phyloP scores from a whole-genome alignment of 352 stramenopile species.

The Phytophthora pini region DNA sequence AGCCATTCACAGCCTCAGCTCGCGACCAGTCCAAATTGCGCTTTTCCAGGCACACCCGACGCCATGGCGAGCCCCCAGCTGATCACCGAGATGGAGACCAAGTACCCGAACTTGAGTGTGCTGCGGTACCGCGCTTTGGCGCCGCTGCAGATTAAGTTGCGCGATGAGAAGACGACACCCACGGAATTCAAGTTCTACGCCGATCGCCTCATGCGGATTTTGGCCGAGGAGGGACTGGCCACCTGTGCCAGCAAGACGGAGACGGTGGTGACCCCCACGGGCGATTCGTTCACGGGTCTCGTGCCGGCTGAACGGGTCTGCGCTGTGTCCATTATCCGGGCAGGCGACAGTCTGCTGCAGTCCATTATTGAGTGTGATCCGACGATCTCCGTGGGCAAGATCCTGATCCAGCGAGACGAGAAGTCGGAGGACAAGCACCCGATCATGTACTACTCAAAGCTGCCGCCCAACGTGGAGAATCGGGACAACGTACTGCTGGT shows the following conservation, averaged over 20 bases:
- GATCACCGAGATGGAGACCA: slow-evolving; percentile 58
- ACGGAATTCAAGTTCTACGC: slow-evolving; percentile 84
- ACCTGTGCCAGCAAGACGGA: slow-evolving; percentile 57
- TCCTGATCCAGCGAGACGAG: slow-evolving; percentile 97
- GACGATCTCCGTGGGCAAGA: slow-evolving; percentile 94
- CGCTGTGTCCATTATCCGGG: slow-evolving; percentile 94
- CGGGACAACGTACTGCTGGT: slow-evolving; percentile 94
- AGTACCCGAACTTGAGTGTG: slow-evolving; percentile 72
- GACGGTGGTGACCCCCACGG: slow-evolving; percentile 75
- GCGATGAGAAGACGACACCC: slow-evolving; percentile 68
- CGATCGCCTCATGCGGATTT: slow-evolving; percentile 80
- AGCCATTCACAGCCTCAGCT: slow-evolving; percentile 6
- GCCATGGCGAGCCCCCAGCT: slow-evolving; percentile 54
- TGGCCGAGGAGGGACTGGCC: slow-evolving; percentile 78
- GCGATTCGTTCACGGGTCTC: slow-evolving; percentile 61
- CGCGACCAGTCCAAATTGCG: slow-evolving; percentile 22
- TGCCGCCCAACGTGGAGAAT: slow-evolving; percentile 84
- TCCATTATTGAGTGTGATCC: slow-evolving; percentile 90
- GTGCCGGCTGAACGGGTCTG: slow-evolving; percentile 79
- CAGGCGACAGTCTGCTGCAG: slow-evolving; percentile 91
- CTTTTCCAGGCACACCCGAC: slow-evolving; percentile 8
- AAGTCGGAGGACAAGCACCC: slow-evolving; percentile 82
- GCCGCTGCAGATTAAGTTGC: slow-evolving; percentile 77
- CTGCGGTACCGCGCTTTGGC: slow-evolving; percentile 69
- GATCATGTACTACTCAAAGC: slow-evolving; percentile 95